A percentile compares a stretch with the other conserved stretches of the same genome.
Conservation (phyloP, 176 grass and related monocot genomes). For the Zizania latifolia region DNA sequence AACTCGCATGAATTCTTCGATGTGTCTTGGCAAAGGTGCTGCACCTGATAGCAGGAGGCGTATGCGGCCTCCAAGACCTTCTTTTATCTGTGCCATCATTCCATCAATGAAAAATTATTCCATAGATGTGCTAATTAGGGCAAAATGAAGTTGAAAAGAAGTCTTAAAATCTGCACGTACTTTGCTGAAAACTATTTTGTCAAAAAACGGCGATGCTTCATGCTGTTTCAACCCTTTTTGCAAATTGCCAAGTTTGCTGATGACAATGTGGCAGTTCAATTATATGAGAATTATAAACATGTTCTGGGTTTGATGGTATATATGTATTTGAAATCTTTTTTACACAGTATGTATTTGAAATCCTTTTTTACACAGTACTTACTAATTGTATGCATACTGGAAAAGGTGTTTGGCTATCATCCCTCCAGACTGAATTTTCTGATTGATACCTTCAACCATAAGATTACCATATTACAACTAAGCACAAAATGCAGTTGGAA, state of each 20-base stretch:
- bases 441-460: constrained; percentile 66
- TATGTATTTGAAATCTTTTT: constrained; percentile 1
- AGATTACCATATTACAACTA: constrained; percentile 12
- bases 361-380: constrained; percentile 17
- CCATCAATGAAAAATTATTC: not conserved
- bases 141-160: not conserved
- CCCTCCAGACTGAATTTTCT: constrained; percentile 78
- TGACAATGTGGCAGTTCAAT: not conserved
- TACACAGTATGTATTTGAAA: not conserved
- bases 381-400: constrained; percentile 91
- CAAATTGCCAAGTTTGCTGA: constrained; percentile 74
- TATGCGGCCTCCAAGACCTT: constrained; percentile 70
- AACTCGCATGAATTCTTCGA: constrained; percentile 93
- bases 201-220: constrained; percentile 90
- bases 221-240: constrained; percentile 74
- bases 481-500: not conserved
- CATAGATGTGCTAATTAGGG: not conserved
- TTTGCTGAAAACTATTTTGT: constrained; percentile 83
- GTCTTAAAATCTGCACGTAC: constrained; percentile 19
- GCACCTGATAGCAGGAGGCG: constrained; percentile 84
- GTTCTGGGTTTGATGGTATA: not conserved
- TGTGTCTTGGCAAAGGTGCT: constrained; percentile 69
- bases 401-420: constrained; percentile 58
- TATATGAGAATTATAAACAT: not conserved
- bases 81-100: constrained; percentile 47